These are phyloP conservation scores for Chenopodium formosanum DNA, from an alignment of 148 eudicot genomes.

Conservation along the genomic window DNA sequence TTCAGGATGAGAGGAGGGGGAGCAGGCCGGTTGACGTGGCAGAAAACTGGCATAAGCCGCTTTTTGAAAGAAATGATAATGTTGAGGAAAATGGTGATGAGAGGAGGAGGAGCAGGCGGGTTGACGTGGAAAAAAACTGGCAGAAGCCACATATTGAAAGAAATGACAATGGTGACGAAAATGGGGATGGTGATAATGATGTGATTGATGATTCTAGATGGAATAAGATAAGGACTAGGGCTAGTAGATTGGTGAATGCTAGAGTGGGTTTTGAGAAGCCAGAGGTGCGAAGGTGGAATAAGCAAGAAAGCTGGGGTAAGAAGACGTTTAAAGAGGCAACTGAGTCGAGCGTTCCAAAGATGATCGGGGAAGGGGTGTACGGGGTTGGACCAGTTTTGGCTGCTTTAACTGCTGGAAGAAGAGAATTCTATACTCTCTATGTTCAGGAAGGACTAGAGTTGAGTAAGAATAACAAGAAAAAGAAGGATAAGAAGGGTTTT, in stretches of 20 bases:
- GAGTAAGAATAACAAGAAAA: constrained; percentile 72
- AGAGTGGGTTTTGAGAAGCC: constrained; percentile 47
- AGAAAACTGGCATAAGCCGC: constrained; percentile 32
- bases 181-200: constrained; percentile 39
- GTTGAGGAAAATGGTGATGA: constrained; percentile 29
- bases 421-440: constrained; percentile 77
- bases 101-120: constrained; percentile 17
- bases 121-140: constrained; percentile 31
- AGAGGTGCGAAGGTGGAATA: constrained; percentile 49
- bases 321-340: constrained; percentile 77
- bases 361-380: constrained; percentile 84
- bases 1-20: constrained; percentile 29
- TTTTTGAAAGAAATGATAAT: constrained; percentile 24
- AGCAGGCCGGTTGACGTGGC: constrained; percentile 14
- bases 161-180: constrained; percentile 36
- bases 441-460: constrained; percentile 85
- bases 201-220: constrained; percentile 61
- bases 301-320: constrained; percentile 74
- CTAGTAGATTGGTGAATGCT: constrained; percentile 38
- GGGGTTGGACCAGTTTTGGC: constrained; percentile 98
- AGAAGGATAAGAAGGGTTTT: constrained; percentile 93
- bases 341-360: constrained; percentile 77
- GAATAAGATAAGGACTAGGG: constrained; percentile 62
- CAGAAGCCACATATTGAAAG: constrained; percentile 22
- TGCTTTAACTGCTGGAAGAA: constrained; percentile 74